Conservation (phyloP, 805 yeast genomes). For the Saturnispora sekii region DNA sequence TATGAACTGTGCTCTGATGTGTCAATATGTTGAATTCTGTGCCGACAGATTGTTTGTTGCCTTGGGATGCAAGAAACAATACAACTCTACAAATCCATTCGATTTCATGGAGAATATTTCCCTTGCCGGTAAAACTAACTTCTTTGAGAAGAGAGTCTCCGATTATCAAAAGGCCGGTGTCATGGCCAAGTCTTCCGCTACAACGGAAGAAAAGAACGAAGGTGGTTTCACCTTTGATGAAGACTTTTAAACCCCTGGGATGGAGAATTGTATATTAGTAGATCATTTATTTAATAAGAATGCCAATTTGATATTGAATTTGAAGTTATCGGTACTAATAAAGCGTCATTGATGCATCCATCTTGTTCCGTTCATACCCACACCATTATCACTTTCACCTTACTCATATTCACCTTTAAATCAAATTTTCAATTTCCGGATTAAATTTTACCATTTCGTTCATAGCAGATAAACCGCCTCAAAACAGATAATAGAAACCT, state of each 20-base stretch:
- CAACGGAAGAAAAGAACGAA: conserved; percentile 21
- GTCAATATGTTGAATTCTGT: conserved; percentile 94
- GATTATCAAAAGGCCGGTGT: conserved; percentile 99
- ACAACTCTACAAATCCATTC: conserved; percentile 86
- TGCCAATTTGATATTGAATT: background rate
- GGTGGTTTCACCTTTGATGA: conserved; percentile 79
- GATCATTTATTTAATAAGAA: background rate
- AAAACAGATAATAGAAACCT: too few relatives aligned
- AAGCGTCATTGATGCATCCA: too few relatives aligned
- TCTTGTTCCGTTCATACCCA: background rate
- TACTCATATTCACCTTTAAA: too few relatives aligned
- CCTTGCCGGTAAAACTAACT: conserved; percentile 96
- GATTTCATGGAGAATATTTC: conserved; percentile 99
- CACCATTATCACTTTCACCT: too few relatives aligned
- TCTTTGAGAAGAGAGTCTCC: conserved; percentile 97
- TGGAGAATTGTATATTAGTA: conserved; percentile 5
- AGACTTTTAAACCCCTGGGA: conserved; percentile 55
- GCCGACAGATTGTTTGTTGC: conserved; percentile 93
- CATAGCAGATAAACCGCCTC: too few relatives aligned
- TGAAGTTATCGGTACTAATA: too few relatives aligned
- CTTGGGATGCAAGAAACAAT: conserved; percentile 82
- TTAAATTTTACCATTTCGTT: too few relatives aligned
- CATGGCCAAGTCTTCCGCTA: conserved; percentile 58
- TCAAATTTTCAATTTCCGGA: too few relatives aligned
- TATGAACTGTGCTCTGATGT: conserved; percentile 90